Conservation (phyloP, 202 grass and related monocot genomes). For the Cymbopogon flexuosus region DNA sequence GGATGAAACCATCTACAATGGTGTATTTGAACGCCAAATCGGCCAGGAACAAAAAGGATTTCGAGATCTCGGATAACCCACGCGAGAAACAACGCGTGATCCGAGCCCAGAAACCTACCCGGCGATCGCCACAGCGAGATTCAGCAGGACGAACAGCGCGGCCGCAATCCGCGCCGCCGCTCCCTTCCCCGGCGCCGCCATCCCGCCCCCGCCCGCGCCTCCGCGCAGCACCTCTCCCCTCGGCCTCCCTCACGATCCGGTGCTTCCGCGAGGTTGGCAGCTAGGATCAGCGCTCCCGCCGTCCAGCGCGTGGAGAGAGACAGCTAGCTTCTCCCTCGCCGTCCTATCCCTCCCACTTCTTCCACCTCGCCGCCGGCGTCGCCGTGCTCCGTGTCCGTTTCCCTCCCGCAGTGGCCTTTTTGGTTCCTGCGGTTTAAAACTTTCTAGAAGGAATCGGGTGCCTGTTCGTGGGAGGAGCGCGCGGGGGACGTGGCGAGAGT, state of each 20-base stretch:
- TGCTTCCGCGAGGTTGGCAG: neutral
- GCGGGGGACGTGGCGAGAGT: slow-evolving; percentile 36
- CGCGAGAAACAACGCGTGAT: neutral
- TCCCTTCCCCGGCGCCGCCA: slow-evolving; percentile 40
- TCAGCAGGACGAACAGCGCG: slow-evolving; percentile 39
- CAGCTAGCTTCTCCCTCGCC: neutral
- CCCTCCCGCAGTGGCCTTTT: neutral
- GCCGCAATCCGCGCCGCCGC: slow-evolving; percentile 23
- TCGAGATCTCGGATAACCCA: slow-evolving; percentile 15
- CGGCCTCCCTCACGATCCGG: neutral
- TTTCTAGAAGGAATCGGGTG: slow-evolving; percentile 33
- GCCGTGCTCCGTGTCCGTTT: neutral
- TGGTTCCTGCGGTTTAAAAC: slow-evolving; percentile 11
- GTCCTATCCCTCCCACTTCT: neutral
- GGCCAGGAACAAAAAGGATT: neutral
- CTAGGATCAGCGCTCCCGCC: neutral
- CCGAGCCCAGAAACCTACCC: slow-evolving; percentile 39
- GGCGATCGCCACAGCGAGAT: slow-evolving; percentile 27
- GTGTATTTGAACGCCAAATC: neutral
- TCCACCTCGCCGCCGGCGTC: neutral
- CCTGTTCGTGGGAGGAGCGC: too few relatives aligned
- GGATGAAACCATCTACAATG: neutral
- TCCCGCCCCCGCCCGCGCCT: slow-evolving; percentile 1
- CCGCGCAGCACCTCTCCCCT: neutral
- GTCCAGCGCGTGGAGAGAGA: neutral